Conservation (phyloP, 2,329 filamentous ascomycete genomes). For the Tolypocladium album region DNA sequence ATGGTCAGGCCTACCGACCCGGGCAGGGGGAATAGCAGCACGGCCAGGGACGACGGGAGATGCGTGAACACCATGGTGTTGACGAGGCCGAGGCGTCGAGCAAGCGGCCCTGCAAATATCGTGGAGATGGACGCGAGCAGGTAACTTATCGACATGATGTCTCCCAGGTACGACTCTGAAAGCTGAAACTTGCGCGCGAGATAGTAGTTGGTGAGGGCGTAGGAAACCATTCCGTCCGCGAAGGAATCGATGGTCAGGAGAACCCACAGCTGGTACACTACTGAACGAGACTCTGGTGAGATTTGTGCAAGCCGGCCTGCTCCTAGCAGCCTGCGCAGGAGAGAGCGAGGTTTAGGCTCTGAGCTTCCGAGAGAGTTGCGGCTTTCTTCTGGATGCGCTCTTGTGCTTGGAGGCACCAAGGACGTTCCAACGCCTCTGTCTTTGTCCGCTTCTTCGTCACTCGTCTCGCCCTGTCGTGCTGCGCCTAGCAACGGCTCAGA, state of each 20-base stretch:
- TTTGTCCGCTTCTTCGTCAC: neutral
- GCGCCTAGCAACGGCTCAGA: conserved; percentile 14
- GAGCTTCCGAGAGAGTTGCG: neutral
- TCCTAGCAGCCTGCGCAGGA: neutral
- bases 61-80: conserved; percentile 57
- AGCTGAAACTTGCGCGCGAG: conserved; percentile 45
- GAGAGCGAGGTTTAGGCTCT: neutral
- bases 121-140: conserved; percentile 42
- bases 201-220: conserved; percentile 47
- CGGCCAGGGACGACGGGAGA: conserved; percentile 50
- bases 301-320: conserved; percentile 39
- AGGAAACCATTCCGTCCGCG: conserved; percentile 54
- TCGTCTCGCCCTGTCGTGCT: conserved; percentile 7
- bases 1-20: conserved; percentile 38
- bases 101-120: conserved; percentile 46
- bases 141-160: conserved; percentile 43
- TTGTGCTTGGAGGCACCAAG: neutral
- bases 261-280: conserved; percentile 56
- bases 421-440: neutral
- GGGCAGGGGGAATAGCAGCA: conserved; percentile 48
- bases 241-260: conserved; percentile 53
- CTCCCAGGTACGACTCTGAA: conserved; percentile 46
- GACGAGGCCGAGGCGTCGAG: conserved; percentile 47
- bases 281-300: conserved; percentile 41
- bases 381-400: neutral